Evolutionary conservation across 148 eudicot genomes (phyloP), one percentile per base, ranked within the genome.

Genomic region (Selenicereus undatus): DNA sequence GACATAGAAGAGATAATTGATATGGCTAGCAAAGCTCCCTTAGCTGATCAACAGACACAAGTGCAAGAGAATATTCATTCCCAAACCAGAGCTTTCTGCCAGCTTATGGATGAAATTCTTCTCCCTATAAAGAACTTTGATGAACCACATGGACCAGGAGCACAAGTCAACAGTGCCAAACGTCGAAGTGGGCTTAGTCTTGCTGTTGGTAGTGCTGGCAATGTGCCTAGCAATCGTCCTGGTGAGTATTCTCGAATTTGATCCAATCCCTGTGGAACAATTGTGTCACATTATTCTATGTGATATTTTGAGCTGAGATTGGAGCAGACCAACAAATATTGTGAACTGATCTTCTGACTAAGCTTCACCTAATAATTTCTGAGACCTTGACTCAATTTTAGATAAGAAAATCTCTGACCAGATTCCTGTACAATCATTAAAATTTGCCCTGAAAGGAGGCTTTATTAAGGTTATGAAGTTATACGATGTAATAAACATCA

Each of bases 1-100:
- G 99, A 95, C 84, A 86, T 85, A 62, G 97, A 95, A 71, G 97
- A 92, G 87, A 92, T 95, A 77, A 92, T 95, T 81, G 92, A 91
- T 78, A 84, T 95, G 89, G 99, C 97, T 75, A 81, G 80, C 78
- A 90, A 92, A 81, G 93, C 99, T 81, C 82, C 93, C 76, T 82
- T 93, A 62, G 87, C 84, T 78, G 97, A 95, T 81, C 99, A 95
- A 84, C 89, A 93, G 76, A 88, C 83, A 71, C 94, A 88, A 81
- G 99, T 95, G 80, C 97, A 95, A 84, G 97, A 95, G 77, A 95
- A 95, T 74, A 87, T 90, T 21, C 94, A 93, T 83, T 85, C 88
- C 77, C 97, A 95, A 81, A 82, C 92, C 16, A 89, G 81, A 83
- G 86, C 80, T 56, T 86, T 95, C 83, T 87, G 93, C 86, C 75